phyloP scores from a whole-genome alignment of 257 asterid species.

The Ilex aquifolium region DNA sequence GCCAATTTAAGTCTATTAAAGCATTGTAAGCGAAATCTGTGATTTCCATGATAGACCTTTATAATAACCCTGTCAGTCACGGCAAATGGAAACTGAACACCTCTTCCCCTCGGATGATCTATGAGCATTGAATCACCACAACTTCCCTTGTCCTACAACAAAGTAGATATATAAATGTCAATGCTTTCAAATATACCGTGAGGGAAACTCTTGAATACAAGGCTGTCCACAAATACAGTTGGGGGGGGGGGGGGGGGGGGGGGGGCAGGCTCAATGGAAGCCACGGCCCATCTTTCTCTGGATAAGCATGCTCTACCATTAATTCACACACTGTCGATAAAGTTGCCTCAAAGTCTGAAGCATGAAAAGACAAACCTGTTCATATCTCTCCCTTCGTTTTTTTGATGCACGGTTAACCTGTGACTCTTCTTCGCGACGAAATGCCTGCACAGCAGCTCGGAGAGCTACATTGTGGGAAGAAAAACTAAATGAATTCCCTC shows the following conservation, averaged over 20 bases:
- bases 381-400: constrained; percentile 72
- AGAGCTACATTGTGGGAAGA: constrained; percentile 45
- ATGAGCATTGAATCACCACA: constrained; percentile 44
- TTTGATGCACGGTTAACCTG: constrained; percentile 46
- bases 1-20: constrained; percentile 17
- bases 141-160: constrained; percentile 59
- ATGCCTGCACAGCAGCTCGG: constrained; percentile 82
- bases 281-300: too few species aligned
- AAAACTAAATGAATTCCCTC: too few species aligned
- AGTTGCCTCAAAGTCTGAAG: background rate
- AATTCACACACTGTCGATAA: too few species aligned
- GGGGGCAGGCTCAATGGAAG: too few species aligned
- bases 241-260: too few species aligned
- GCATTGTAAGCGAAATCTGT: constrained; percentile 14
- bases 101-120: constrained; percentile 64
- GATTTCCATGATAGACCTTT: constrained; percentile 45
- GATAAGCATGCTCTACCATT: too few species aligned
- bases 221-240: too few species aligned
- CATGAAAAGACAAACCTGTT: constrained; percentile 41
- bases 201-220: too few species aligned
- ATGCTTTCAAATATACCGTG: background rate
- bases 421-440: constrained; percentile 73
- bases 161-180: background rate
- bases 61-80: constrained; percentile 83
- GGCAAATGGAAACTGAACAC: constrained; percentile 83